phyloP scores from a whole-genome alignment of 2,329 filamentous ascomycete genomes.

The Leptosphaerulina australis region DNA sequence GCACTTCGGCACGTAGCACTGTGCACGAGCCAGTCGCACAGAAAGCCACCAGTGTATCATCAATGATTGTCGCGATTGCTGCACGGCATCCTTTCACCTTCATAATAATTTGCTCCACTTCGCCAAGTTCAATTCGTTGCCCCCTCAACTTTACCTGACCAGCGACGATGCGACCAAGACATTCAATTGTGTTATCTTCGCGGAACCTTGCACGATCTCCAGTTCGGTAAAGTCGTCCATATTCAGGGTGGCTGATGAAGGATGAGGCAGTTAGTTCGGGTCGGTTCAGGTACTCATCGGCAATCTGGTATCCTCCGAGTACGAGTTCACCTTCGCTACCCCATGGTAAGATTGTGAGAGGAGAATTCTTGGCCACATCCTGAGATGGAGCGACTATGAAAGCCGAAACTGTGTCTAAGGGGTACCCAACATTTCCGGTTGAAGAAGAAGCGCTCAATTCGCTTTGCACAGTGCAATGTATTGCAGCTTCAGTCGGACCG shows the following conservation, averaged over 20 bases:
- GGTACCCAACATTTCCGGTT: conserved; percentile 74
- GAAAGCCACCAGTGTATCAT: conserved; percentile 75
- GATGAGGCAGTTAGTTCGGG: conserved; percentile 73
- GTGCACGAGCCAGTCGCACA: conserved; percentile 61
- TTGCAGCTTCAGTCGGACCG: conserved; percentile 88
- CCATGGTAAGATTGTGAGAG: conserved; percentile 63
- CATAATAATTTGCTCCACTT: conserved; percentile 47
- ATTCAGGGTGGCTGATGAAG: conserved; percentile 69
- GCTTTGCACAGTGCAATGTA: conserved; percentile 82
- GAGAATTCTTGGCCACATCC: conserved; percentile 20
- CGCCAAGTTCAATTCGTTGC: conserved; percentile 80
- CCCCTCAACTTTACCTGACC: conserved; percentile 88
- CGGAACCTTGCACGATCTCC: conserved; percentile 80
- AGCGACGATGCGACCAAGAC: conserved; percentile 76
- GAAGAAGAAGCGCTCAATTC: conserved; percentile 63
- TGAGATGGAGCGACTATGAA: conserved; percentile 66
- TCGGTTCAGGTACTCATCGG: conserved; percentile 80
- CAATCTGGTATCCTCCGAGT: conserved; percentile 79
- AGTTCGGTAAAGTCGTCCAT: conserved; percentile 79
- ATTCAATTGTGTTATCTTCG: conserved; percentile 74
- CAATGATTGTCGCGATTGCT: conserved; percentile 70
- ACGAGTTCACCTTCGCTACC: conserved; percentile 80
- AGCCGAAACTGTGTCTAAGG: conserved; percentile 80
- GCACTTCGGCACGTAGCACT: conserved; percentile 54
- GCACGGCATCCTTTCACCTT: conserved; percentile 58